phyloP scores from a whole-genome alignment of 495 filamentous ascomycete genomes.

The Hypoxylon trugodes region DNA sequence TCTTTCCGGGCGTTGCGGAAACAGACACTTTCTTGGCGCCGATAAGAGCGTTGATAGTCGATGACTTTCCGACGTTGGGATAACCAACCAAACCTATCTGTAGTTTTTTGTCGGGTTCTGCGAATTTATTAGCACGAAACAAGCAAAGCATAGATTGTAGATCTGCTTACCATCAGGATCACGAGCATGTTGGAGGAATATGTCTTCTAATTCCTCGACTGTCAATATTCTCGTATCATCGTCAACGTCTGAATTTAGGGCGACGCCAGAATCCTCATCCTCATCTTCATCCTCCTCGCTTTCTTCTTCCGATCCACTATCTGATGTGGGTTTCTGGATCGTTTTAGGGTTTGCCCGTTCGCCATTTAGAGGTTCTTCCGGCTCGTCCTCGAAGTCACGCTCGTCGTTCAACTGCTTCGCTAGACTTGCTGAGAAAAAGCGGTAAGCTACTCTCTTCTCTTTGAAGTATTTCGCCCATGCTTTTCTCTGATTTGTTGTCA shows the following conservation, averaged over 20 bases:
- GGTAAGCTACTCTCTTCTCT: constrained; percentile 80
- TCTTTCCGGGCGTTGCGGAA: constrained; percentile 96
- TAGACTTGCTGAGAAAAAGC: constrained; percentile 93
- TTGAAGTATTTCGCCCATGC: constrained; percentile 92
- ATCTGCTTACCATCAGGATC: constrained; percentile 57
- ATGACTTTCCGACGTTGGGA: constrained; percentile 99
- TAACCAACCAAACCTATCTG: constrained; percentile 96
- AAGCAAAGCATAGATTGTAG: background rate
- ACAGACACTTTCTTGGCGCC: constrained; percentile 99
- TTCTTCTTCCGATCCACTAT: constrained; percentile 39
- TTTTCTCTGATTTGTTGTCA: constrained; percentile 85
- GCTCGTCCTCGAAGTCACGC: constrained; percentile 54
- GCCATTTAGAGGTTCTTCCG: constrained; percentile 50
- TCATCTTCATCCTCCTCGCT: constrained; percentile 55
- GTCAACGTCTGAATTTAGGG: constrained; percentile 50
- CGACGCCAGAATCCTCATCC: constrained; percentile 45
- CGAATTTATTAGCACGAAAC: constrained; percentile 9
- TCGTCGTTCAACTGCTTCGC: constrained; percentile 89
- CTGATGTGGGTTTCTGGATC: constrained; percentile 20
- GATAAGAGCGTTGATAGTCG: constrained; percentile 97
- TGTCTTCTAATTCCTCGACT: constrained; percentile 87
- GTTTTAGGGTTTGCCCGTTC: constrained; percentile 46
- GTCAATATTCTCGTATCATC: constrained; percentile 83
- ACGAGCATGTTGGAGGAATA: constrained; percentile 82
- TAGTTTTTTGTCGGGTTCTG: constrained; percentile 68